Evolutionary conservation across 2,329 filamentous ascomycete species (phyloP).

Genomic region (Ceratocystiopsis brevicomis): DNA sequence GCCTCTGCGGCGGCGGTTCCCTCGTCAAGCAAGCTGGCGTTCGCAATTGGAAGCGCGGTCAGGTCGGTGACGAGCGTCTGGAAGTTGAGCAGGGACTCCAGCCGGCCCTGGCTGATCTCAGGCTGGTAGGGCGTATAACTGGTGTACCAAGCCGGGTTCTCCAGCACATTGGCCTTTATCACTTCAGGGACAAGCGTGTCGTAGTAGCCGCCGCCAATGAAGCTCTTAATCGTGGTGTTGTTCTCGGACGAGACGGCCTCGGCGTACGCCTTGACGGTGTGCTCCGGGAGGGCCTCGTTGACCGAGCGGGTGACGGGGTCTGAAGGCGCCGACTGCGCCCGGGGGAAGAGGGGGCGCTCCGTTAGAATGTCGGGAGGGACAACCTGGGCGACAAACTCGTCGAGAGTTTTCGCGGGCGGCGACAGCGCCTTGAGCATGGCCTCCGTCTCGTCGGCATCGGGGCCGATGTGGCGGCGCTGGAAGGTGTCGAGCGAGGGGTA

Average conservation of each 20-base stretch:
- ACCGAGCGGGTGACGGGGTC: conserved; percentile 18
- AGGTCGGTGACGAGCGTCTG: conserved; percentile 84
- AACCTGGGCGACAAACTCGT: conserved; percentile 72
- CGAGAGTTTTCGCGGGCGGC: conserved; percentile 52
- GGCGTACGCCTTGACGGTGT: conserved; percentile 30
- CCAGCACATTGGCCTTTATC: conserved; percentile 80
- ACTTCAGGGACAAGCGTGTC: conserved; percentile 72
- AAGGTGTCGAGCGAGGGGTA: conserved; percentile 40
- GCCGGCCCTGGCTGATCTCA: conserved; percentile 85
- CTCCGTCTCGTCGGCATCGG: conserved; percentile 46
- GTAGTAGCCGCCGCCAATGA: conserved; percentile 80
- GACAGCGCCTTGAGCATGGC: conserved; percentile 68
- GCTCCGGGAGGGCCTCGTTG: conserved; percentile 35
- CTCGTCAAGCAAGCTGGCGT: conserved; percentile 82
- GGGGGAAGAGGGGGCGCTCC: conserved; percentile 39
- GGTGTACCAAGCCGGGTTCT: conserved; percentile 93
- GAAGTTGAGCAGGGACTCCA: conserved; percentile 88
- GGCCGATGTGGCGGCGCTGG: conserved; percentile 71
- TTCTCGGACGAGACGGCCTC: conserved; percentile 19
- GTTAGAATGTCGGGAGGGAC: conserved; percentile 65
- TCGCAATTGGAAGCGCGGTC: conserved; percentile 70
- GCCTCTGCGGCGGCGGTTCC: conserved; percentile 85
- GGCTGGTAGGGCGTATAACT: conserved; percentile 96
- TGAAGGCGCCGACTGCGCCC: conserved; percentile 21
- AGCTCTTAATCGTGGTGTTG: conserved; percentile 33